Conservation (phyloP, 352 stramenopile species). For the Phytopythium chamaehyphon region DNA sequence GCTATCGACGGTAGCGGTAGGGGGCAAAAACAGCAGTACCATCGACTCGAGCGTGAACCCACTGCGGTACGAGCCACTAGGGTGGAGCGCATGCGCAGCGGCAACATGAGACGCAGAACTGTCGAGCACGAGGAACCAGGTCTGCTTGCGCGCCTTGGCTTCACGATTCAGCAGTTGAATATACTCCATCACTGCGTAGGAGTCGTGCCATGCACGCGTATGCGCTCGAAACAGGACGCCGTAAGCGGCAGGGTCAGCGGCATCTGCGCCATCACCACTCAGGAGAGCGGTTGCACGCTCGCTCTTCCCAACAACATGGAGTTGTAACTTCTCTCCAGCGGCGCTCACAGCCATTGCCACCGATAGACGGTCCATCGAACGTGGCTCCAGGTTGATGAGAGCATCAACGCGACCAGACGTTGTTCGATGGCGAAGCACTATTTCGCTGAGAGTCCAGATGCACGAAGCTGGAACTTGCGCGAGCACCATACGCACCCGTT, state of each 20-base stretch:
- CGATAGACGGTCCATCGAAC: constrained; percentile 47
- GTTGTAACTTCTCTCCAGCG: constrained; percentile 55
- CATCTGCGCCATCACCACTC: constrained; percentile 9
- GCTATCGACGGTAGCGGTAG: constrained; percentile 12
- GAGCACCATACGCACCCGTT: constrained; percentile 47
- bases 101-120: constrained; percentile 59
- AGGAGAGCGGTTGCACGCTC: constrained; percentile 26
- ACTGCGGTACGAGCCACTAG: constrained; percentile 46
- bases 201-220: constrained; percentile 46
- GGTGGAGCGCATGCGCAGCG: constrained; percentile 54
- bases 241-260: constrained; percentile 30
- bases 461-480: constrained; percentile 41
- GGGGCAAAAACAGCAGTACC: constrained; percentile 60
- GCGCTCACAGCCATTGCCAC: constrained; percentile 55
- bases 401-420: constrained; percentile 30
- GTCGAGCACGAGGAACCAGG: constrained; percentile 71
- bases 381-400: constrained; percentile 39
- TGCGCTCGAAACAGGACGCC: constrained; percentile 44
- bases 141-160: constrained; percentile 46
- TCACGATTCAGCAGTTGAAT: constrained; percentile 60
- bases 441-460: constrained; percentile 74
- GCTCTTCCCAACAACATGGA: constrained; percentile 54
- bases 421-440: constrained; percentile 42
- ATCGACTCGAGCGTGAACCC: constrained; percentile 65
- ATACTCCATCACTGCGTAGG: constrained; percentile 42